Evolutionary conservation across 768 basidiomycete genomes (phyloP).

Genomic region (Lactarius evosmus): DNA sequence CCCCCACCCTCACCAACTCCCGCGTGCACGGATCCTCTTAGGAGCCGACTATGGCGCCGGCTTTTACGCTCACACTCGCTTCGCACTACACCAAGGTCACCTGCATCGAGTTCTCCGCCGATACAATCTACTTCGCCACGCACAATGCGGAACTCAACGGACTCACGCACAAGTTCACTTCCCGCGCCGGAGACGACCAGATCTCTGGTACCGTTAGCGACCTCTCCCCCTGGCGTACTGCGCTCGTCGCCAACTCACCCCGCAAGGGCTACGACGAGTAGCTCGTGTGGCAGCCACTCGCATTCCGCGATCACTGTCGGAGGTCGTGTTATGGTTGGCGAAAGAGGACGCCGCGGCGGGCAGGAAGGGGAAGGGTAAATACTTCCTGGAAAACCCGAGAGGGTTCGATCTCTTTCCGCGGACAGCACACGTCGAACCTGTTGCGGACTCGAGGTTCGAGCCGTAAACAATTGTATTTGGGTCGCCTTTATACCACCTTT

Average conservation of each 20-base stretch:
- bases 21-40: conserved; percentile 88
- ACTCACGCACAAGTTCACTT: conserved; percentile 54
- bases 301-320: too few species aligned
- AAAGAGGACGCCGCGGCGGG: conserved; percentile 39
- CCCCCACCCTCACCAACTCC: conserved; percentile 47
- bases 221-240: conserved; percentile 66
- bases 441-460: conserved; percentile 53
- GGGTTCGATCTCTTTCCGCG: too few species aligned
- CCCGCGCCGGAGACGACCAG: too few species aligned
- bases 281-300: too few species aligned
- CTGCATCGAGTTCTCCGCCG: conserved; percentile 80
- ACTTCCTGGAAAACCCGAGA: too few species aligned
- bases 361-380: conserved; percentile 36
- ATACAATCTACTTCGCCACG: conserved; percentile 65
- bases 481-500: too few species aligned
- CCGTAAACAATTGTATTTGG: background rate
- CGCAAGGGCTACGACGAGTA: too few species aligned
- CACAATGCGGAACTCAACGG: conserved; percentile 63
- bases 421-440: conserved; percentile 42
- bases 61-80: conserved; percentile 80
- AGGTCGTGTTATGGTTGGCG: too few species aligned
- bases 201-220: conserved; percentile 61
- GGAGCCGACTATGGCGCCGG: conserved; percentile 92
- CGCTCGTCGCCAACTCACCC: conserved; percentile 83
- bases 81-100: conserved; percentile 67